phyloP scores from a whole-genome alignment of 805 yeast genomes.

The Lipomyces sp. region DNA sequence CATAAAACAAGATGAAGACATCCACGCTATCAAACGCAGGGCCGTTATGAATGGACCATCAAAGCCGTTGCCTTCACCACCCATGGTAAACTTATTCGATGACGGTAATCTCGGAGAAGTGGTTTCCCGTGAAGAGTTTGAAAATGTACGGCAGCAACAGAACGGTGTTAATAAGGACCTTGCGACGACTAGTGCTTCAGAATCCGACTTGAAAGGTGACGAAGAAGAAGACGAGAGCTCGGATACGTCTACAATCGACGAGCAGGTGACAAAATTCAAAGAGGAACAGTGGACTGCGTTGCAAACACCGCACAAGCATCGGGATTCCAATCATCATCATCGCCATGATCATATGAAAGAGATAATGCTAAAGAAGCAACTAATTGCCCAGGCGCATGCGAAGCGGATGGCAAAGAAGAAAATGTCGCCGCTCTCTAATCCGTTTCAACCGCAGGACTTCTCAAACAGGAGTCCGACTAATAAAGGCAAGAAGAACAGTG shows the following conservation, averaged over 20 bases:
- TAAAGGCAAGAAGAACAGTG: not conserved
- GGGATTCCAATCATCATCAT: not conserved
- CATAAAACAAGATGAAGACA: not conserved
- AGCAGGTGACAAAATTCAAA: not conserved
- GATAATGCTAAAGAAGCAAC: conserved; percentile 5
- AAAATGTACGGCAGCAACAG: not conserved
- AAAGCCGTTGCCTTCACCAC: not conserved
- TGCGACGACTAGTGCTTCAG: not conserved
- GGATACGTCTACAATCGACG: not conserved
- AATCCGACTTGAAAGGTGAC: not conserved
- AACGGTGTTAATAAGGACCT: too few relatives aligned
- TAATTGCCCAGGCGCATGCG: conserved; percentile 3
- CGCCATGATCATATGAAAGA: conserved; percentile 6
- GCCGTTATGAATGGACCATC: not conserved
- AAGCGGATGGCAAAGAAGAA: conserved; percentile 6
- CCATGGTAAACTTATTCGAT: conserved; percentile 5
- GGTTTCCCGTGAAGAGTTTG: conserved; percentile 25
- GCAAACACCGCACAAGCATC: conserved; percentile 1
- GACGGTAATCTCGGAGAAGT: conserved; percentile 24
- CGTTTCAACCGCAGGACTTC: conserved; percentile 3
- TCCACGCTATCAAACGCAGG: not conserved
- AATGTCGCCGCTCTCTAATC: not conserved
- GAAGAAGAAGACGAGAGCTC: not conserved
- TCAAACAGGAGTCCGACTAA: not conserved
- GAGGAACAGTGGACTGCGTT: not conserved